Conservation (phyloP, 2,329 filamentous ascomycete species). For the Biscogniauxia sp. region DNA sequence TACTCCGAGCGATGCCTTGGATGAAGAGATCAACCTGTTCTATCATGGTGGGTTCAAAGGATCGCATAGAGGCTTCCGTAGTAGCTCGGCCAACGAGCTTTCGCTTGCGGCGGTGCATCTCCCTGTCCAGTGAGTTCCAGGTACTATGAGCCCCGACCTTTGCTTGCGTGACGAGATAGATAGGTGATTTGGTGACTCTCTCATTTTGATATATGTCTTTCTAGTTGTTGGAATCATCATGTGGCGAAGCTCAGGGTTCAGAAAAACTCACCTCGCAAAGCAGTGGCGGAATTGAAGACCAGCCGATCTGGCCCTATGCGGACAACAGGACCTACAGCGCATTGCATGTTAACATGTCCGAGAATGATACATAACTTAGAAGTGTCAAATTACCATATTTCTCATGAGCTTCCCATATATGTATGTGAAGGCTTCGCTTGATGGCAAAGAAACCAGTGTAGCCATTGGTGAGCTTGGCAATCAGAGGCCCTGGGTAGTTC, state of each 20-base stretch:
- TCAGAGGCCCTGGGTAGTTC: not conserved
- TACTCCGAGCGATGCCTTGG: not conserved
- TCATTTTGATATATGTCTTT: slow-evolving; percentile 2
- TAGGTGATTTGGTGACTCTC: not conserved
- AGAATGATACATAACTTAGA: too few species aligned
- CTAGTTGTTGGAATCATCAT: not conserved
- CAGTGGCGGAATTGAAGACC: not conserved
- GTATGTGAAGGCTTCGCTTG: too few species aligned
- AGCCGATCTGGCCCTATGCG: not conserved
- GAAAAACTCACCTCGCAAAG: not conserved
- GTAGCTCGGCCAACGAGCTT: not conserved
- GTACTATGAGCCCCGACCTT: not conserved
- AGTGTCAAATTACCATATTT: too few species aligned
- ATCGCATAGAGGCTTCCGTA: not conserved
- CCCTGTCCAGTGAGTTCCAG: not conserved
- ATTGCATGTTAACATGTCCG: too few species aligned
- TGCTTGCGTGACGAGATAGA: not conserved
- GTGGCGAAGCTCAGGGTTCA: not conserved
- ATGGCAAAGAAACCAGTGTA: not conserved
- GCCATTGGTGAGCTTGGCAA: not conserved
- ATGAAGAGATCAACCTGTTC: not conserved
- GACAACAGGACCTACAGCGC: not conserved
- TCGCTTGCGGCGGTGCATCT: not conserved
- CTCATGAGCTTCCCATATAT: too few species aligned
- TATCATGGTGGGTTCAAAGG: slow-evolving; percentile 1